Base-by-base conservation (phyloP, 2,329 filamentous ascomycete species). In the Ceratocystis huliohia region DNA sequence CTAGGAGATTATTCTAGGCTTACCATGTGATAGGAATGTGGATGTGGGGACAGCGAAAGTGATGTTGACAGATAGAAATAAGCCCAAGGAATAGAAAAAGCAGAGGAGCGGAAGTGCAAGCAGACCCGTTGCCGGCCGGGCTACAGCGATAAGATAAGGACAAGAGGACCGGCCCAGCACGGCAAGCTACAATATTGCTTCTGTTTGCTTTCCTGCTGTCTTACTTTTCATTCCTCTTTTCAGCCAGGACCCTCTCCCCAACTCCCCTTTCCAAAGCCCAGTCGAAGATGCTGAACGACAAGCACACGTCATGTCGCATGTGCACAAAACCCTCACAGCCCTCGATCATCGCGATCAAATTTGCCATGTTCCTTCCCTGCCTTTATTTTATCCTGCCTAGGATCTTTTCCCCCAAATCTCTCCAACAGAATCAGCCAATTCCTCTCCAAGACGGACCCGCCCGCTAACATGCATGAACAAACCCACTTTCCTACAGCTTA, bases 401-500 rank as follows among this genome's bases (percentile, higher is more conserved):
- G 37, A 41, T 41, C 4, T 13, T 15, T 41, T 15, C 4, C 37
- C 13, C 37, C 37, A 41, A 41, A 41, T 41, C 37, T 15, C 37
- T 41, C 37, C 37, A 41, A 41, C 37, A 15, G 10, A 41, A 41
- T 25, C 46, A 48, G 46, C 22, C 48, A 53, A 53, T 53, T 5
- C 17, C 8, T 17, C 13, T 8, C 13, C 56, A n/a, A 59, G 17
- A 59, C 15, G 28, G 56, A 37, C 56, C 56, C 56, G 6, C 56
- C 30, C 56, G 28, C 56, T 37, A 30, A 53, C 56, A 15, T 59
- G 56, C 56, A 59, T 37, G 56, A 37, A 3, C 56, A 37, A 37
- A 30, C 28, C 28, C 56, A 59, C 56, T 37, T 59, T 15, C 56
- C 56, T 37, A n/a, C 30, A 59, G 56, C 56, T 59, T 59, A 59